Evolutionary conservation across 2,329 filamentous ascomycete species (phyloP).

Genomic region (Phoma sp.): DNA sequence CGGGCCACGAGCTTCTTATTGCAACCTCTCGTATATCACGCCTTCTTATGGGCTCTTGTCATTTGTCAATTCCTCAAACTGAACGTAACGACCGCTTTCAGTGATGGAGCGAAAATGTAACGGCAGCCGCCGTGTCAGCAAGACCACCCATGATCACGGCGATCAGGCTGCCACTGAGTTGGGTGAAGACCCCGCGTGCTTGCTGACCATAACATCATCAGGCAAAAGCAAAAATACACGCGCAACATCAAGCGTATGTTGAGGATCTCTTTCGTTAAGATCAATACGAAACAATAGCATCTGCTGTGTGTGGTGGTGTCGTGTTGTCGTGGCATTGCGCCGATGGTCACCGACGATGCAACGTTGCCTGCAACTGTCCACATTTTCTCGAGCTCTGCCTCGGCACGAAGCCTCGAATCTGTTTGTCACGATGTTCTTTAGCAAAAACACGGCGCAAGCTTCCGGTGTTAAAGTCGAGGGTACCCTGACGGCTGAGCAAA

Average conservation of each 20-base stretch:
- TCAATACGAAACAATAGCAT: constrained; percentile 1
- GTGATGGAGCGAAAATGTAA: constrained; percentile 10
- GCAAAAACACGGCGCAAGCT: not conserved
- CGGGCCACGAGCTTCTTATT: constrained; percentile 2
- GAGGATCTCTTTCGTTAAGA: not conserved
- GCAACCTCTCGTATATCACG: constrained; percentile 11
- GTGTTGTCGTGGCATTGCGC: constrained; percentile 22
- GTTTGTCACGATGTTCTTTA: not conserved
- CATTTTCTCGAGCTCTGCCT: not conserved
- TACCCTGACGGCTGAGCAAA: constrained; percentile 2
- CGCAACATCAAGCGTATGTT: not conserved
- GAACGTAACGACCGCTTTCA: constrained; percentile 13
- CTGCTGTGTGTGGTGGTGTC: constrained; percentile 12
- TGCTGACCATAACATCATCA: not conserved
- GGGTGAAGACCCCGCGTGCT: not conserved
- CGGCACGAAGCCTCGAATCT: not conserved
- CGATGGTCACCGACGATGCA: constrained; percentile 40
- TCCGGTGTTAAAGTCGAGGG: not conserved
- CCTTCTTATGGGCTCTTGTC: not conserved
- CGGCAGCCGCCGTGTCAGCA: constrained; percentile 12
- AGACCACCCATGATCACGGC: not conserved
- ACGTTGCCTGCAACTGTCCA: constrained; percentile 23
- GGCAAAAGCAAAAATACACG: not conserved
- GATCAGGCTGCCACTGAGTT: not conserved
- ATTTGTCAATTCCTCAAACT: constrained; percentile 8